phyloP scores from a whole-genome alignment of 228 moss, liverwort and hornwort genomes.

The Sphagnum fallax region DNA sequence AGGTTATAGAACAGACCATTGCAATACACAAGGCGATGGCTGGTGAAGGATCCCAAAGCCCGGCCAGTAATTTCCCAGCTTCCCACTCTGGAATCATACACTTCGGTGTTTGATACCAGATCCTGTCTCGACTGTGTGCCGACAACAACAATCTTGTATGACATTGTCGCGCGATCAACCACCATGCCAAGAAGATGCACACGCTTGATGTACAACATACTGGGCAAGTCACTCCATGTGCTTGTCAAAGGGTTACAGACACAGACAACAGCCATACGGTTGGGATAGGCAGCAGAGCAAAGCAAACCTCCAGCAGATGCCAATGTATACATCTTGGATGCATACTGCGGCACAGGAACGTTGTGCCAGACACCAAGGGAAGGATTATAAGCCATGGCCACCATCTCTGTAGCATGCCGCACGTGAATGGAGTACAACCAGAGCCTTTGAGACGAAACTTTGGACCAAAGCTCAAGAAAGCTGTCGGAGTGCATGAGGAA shows the following conservation, averaged over 20 bases:
- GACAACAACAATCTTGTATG: slow-evolving; percentile 54
- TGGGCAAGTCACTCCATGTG: slow-evolving; percentile 46
- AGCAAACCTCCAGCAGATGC: slow-evolving; percentile 53
- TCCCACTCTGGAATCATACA: slow-evolving; percentile 42
- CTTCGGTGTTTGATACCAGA: slow-evolving; percentile 46
- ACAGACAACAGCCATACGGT: slow-evolving; percentile 56
- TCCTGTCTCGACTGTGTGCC: slow-evolving; percentile 58
- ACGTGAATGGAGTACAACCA: slow-evolving; percentile 52
- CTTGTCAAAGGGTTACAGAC: slow-evolving; percentile 55
- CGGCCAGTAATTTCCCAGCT: slow-evolving; percentile 51
- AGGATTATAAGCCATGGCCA: slow-evolving; percentile 60
- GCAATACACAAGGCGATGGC: slow-evolving; percentile 51
- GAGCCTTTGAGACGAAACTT: slow-evolving; percentile 39
- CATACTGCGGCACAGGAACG: slow-evolving; percentile 50
- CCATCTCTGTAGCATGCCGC: slow-evolving; percentile 47
- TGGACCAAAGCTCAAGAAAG: slow-evolving; percentile 56
- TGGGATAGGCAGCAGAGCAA: slow-evolving; percentile 53
- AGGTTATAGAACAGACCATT: slow-evolving; percentile 58
- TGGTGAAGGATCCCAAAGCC: slow-evolving; percentile 52
- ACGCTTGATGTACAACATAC: slow-evolving; percentile 59
- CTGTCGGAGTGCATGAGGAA: slow-evolving; percentile 33
- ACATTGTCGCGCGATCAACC: slow-evolving; percentile 29
- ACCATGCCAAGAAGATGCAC: slow-evolving; percentile 59
- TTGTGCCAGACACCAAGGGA: slow-evolving; percentile 53
- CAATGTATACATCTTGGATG: slow-evolving; percentile 57